These are phyloP conservation scores for Phaeosphaeriaceae sp. DNA, from an alignment of 2,329 filamentous ascomycete genomes.

Conservation along the genomic window DNA sequence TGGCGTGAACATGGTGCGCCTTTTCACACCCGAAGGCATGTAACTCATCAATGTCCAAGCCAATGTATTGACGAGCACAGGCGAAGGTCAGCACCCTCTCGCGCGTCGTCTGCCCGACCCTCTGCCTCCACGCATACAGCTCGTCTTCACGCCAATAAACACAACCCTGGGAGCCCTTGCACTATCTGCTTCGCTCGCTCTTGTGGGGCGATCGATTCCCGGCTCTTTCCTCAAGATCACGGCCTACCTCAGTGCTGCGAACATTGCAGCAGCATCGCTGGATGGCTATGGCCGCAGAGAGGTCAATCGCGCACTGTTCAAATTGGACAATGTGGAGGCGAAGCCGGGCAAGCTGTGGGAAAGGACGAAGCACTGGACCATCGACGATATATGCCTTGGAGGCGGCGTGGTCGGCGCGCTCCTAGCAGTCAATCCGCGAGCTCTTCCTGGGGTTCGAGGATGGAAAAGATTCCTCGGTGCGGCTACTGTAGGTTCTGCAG, in stretches of 20 bases:
- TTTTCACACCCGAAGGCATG: slow-evolving; percentile 32
- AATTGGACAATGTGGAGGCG: slow-evolving; percentile 21
- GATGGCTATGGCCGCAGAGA: slow-evolving; percentile 21
- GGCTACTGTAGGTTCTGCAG: slow-evolving; percentile 20
- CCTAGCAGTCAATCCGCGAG: slow-evolving; percentile 18
- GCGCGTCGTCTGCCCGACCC: slow-evolving; percentile 8
- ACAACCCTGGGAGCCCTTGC: slow-evolving; percentile 13
- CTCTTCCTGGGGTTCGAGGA: slow-evolving; percentile 24
- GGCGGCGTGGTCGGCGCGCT: slow-evolving; percentile 23
- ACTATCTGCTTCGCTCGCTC: slow-evolving; percentile 16
- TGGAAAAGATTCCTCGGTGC: slow-evolving; percentile 24
- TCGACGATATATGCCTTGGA: slow-evolving; percentile 20
- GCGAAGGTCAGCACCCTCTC: slow-evolving; percentile 28
- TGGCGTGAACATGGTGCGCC: slow-evolving; percentile 25
- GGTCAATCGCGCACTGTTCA: slow-evolving; percentile 27
- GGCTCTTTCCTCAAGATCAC: slow-evolving; percentile 22
- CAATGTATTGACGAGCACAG: slow-evolving; percentile 11
- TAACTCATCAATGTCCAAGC: neutral
- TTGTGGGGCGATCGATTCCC: slow-evolving; percentile 22
- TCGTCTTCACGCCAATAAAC: slow-evolving; percentile 13
- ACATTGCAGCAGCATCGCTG: slow-evolving; percentile 12
- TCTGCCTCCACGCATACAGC: slow-evolving; percentile 11
- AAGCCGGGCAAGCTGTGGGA: slow-evolving; percentile 28
- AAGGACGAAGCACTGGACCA: slow-evolving; percentile 21
- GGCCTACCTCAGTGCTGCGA: slow-evolving; percentile 14